Evolutionary conservation across 768 basidiomycete species (phyloP).

Genomic region (Mycena olivaceomarginata): DNA sequence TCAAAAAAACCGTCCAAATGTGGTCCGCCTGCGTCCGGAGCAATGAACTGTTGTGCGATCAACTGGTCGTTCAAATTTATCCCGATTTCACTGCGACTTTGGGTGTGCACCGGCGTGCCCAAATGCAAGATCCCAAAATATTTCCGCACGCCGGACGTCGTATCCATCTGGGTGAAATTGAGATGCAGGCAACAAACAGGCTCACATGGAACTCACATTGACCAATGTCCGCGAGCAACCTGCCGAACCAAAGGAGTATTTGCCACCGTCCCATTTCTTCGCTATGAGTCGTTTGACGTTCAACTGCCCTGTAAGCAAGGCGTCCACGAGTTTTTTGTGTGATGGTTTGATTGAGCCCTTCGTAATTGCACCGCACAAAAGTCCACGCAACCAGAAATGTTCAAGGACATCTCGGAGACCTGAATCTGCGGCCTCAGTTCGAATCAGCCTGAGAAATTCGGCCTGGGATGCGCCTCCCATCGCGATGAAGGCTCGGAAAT

Average conservation of each 20-base stretch:
- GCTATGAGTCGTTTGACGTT: conserved; percentile 10
- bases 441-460: neutral
- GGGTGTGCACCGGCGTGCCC: no score
- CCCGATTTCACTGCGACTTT: no score
- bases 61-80: no score
- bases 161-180: conserved; percentile 5
- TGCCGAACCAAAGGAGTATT: neutral
- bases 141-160: neutral
- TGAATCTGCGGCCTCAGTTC: neutral
- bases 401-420: conserved; percentile 3
- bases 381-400: conserved; percentile 15
- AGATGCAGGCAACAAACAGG: neutral
- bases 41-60: no score
- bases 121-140: no score
- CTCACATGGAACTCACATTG: conserved; percentile 4
- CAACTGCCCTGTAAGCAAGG: conserved; percentile 7
- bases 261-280: conserved; percentile 5
- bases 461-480: neutral
- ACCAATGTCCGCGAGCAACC: conserved; percentile 26
- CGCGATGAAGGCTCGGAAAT: neutral
- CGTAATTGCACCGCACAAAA: neutral
- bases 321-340: neutral
- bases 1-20: no score
- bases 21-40: no score
- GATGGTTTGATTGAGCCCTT: neutral